phyloP scores from a whole-genome alignment of 805 yeast species.

The Hemisphaericaspora nanyangensis region DNA sequence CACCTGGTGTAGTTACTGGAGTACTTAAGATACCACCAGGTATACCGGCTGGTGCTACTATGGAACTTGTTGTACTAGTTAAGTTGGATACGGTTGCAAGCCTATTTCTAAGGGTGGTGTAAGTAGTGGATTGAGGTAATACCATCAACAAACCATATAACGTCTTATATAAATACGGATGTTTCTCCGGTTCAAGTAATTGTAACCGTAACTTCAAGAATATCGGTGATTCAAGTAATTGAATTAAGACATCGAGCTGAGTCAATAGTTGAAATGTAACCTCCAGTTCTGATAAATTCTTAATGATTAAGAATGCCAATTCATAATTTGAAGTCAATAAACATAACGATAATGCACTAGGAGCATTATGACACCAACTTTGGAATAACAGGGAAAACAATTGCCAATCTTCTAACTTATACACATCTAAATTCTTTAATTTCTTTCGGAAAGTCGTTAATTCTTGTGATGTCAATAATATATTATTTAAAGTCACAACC shows the following conservation, averaged over 20 bases:
- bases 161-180: slow-evolving; percentile 80
- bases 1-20: slow-evolving; percentile 12
- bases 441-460: slow-evolving; percentile 64
- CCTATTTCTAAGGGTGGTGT: slow-evolving; percentile 74
- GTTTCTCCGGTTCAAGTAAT: slow-evolving; percentile 78
- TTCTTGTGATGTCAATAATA: slow-evolving; percentile 82
- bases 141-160: slow-evolving; percentile 91
- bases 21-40: slow-evolving; percentile 16
- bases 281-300: slow-evolving; percentile 78
- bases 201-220: slow-evolving; percentile 84
- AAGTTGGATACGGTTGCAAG: slow-evolving; percentile 28
- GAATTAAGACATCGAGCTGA: slow-evolving; percentile 86
- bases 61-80: slow-evolving; percentile 5
- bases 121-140: slow-evolving; percentile 90
- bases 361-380: slow-evolving; percentile 90
- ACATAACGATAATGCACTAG: slow-evolving; percentile 83
- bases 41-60: background rate
- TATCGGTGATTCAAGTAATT: slow-evolving; percentile 86
- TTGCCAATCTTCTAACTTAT: slow-evolving; percentile 55
- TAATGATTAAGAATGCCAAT: slow-evolving; percentile 77
- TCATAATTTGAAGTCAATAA: slow-evolving; percentile 85
- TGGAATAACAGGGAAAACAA: slow-evolving; percentile 75
- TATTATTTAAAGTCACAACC: slow-evolving; percentile 84
- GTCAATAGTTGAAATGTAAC: slow-evolving; percentile 73
- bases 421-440: slow-evolving; percentile 50